phyloP scores from a whole-genome alignment of 108 stramenopile species.

The Seminavis robusta region DNA sequence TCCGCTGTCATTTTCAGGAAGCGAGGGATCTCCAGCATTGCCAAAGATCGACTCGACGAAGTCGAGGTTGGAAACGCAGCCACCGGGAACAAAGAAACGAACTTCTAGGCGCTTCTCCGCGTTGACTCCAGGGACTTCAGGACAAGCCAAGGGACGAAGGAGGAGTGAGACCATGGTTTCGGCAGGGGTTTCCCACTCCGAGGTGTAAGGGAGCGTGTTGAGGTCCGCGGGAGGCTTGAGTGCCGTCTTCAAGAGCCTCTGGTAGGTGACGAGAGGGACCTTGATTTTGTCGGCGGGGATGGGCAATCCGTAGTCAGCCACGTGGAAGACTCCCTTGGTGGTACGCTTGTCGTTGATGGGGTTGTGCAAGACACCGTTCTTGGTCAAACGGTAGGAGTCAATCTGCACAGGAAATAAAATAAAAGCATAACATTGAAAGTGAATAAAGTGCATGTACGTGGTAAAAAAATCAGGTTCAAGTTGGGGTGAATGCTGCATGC shows the following conservation, averaged over 20 bases:
- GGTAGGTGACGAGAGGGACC: constrained; percentile 49
- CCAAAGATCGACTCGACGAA: constrained; percentile 55
- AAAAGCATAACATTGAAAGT: background rate
- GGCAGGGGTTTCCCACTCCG: constrained; percentile 38
- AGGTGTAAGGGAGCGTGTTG: constrained; percentile 48
- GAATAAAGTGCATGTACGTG: background rate
- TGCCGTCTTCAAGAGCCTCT: constrained; percentile 42
- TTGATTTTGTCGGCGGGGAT: constrained; percentile 59
- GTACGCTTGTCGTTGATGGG: constrained; percentile 52
- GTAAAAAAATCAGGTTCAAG: background rate
- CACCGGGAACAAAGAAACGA: constrained; percentile 55
- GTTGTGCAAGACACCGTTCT: constrained; percentile 49
- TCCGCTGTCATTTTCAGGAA: constrained; percentile 55
- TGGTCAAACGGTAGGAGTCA: constrained; percentile 34
- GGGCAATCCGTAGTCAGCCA: constrained; percentile 53
- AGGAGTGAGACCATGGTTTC: constrained; percentile 51
- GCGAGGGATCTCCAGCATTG: constrained; percentile 47
- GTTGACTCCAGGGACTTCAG: constrained; percentile 45
- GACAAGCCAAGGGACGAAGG: constrained; percentile 48
- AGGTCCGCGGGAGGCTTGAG: constrained; percentile 42
- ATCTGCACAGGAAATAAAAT: too few species aligned
- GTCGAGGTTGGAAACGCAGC: constrained; percentile 52
- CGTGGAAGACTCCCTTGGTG: constrained; percentile 52
- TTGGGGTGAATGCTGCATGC: background rate
- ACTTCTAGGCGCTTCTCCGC: constrained; percentile 53